Evolutionary conservation across 208 protist species (phyloP), one percentile per base, ranked within the genome.

Genomic region (Leishmania major): DNA sequence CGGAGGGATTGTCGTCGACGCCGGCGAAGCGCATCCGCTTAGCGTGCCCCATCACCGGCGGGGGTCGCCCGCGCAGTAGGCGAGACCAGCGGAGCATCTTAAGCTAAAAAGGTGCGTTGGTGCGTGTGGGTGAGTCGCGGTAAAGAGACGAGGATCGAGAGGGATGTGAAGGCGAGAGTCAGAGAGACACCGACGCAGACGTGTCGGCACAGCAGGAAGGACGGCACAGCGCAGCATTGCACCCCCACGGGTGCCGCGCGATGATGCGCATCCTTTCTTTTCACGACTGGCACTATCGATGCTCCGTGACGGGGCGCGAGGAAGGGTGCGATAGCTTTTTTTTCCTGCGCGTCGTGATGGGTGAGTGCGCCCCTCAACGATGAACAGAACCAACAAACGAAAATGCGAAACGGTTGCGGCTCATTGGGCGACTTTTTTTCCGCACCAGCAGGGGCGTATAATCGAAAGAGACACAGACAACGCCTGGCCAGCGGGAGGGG

Each of bases 1-100:
- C 88, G n/a, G 83, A 83, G n/a, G 94, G 93, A 78, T 97, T 97
- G 86, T 96, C 94, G 82, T 97, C 94, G 55, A 97, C 85, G 28
- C 91, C 92, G 37, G 90, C 87, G 45, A 91, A 95, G 45, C 94
- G 92, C 11, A 86, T 86, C 75, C 94, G 95, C 76, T 92, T 93
- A 28, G 87, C 82, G 35, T 82, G 67, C 13, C 91, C 91, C 83
- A 97, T 88, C 35, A 97, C 94, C 31, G 93, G 92, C 57, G 94
- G 88, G 28, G 94, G 73, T 49, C 94, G 82, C 6, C 92, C 89
- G 7, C 57, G 43, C 19, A 84, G 49, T 25, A 84, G 75, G 31
- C 82, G 83, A 51, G 75, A 75, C 62, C 73, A 76, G 49, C 83
- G 83, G 45, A 95, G 71, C 91, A 95, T 95, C 35, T 57, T n/a